Conservation (phyloP, 306 rosid genomes). For the Inga oerstediana region DNA sequence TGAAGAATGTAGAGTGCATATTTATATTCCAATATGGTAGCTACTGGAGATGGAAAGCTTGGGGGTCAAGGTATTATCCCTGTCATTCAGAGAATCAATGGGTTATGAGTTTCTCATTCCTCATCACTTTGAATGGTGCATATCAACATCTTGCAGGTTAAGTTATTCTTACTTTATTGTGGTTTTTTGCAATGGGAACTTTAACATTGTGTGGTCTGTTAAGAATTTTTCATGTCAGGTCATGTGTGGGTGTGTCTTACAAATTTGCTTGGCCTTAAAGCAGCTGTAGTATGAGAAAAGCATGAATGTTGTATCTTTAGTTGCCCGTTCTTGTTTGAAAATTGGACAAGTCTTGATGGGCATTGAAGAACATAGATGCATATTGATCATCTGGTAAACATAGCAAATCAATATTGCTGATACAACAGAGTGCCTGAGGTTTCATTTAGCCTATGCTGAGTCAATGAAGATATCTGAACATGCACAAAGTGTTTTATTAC, state of each 20-base stretch:
- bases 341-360: not conserved
- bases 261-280: not conserved
- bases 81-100: slow-evolving; percentile 70
- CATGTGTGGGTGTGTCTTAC: not conserved
- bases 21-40: slow-evolving; percentile 68
- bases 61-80: slow-evolving; percentile 75
- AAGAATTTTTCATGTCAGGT: not conserved
- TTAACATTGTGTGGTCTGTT: not conserved
- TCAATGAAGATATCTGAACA: not conserved
- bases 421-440: slow-evolving; percentile 58
- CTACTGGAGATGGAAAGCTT: slow-evolving; percentile 75
- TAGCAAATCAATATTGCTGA: slow-evolving; percentile 43
- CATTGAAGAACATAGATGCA: not conserved
- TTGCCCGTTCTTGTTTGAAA: not conserved
- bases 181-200: not conserved
- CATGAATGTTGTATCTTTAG: not conserved
- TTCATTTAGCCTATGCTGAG: not conserved
- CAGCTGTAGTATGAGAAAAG: not conserved
- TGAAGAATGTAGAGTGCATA: not conserved
- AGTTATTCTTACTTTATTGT: not conserved
- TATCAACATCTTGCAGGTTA: slow-evolving; percentile 1
- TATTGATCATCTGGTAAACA: not conserved
- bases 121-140: not conserved
- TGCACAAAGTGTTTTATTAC: not conserved
- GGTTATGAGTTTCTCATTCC: slow-evolving; percentile 35